Evolutionary conservation across 2,329 filamentous ascomycete genomes (phyloP).

Genomic region (Septoria linicola): DNA sequence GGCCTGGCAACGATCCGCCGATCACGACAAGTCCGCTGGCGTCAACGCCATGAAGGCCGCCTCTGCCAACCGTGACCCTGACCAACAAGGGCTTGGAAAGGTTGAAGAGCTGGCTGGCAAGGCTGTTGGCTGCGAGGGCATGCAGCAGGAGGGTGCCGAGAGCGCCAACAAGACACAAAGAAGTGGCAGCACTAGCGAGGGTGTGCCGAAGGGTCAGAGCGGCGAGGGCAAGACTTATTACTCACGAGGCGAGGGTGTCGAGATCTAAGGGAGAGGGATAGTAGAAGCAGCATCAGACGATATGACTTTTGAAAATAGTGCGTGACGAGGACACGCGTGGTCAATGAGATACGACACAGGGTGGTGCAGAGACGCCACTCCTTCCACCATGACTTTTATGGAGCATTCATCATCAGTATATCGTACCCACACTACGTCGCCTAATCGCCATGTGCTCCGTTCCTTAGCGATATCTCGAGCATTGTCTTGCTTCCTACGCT

Average conservation of each 20-base stretch:
- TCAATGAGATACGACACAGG: no score
- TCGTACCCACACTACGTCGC: no score
- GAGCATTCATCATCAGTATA: no score
- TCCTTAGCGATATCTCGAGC: no score
- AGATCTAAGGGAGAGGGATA: no score
- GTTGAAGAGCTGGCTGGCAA: constrained; percentile 65
- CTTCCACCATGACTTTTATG: no score
- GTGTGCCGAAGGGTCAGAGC: constrained; percentile 9
- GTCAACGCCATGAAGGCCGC: constrained; percentile 63
- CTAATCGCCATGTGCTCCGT: no score
- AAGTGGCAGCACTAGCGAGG: background rate
- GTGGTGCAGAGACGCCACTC: no score
- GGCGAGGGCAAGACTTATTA: constrained; percentile 12
- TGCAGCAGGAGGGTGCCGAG: constrained; percentile 60
- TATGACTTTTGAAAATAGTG: no score
- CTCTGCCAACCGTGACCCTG: constrained; percentile 55
- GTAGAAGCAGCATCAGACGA: no score
- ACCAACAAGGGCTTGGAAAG: constrained; percentile 58
- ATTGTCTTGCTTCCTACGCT: no score
- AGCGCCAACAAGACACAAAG: constrained; percentile 42
- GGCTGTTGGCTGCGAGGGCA: constrained; percentile 66
- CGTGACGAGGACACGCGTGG: no score
- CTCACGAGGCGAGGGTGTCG: constrained; percentile 6
- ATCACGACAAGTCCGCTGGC: constrained; percentile 63
- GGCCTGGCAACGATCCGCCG: constrained; percentile 63